Base-by-base conservation (phyloP, 148 eudicot species). In the Nyssa sinensis region DNA sequence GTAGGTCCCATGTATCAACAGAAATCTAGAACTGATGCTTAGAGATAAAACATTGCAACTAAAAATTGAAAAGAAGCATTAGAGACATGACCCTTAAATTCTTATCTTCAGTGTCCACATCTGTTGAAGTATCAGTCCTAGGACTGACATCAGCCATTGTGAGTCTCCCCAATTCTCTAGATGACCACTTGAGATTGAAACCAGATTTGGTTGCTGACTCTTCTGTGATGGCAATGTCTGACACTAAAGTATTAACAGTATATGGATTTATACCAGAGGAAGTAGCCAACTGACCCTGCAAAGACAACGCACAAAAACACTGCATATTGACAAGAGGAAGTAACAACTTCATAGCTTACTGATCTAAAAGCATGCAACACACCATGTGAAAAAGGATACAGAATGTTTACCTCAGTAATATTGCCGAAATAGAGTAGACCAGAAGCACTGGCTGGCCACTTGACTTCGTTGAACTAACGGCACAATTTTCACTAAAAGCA, bases 71-170 rank as follows among this genome's bases (percentile, higher is more conserved):
- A 76, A 61, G n/a, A 51, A n/a, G 44, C 12, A 23, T 34, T 74
- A 44, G 11, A 35, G 25, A 61, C 34, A 67, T 83, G 79, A 83
- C 87, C 87, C 79, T 80, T 29, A 31, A 63, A 73, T 80, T 76
- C 71, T 79, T 86, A 21, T 86, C 89, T 8, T 86, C 89, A 17
- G 89, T 86, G 64, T 86, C 89, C 1, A 64, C 86, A 77, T 86
- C 89, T 1, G 89, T 86, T 17, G 89, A 86, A 75, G 84, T 81
- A 79, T 82, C 87, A 41, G 85, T 84, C 85, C 78, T 78, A 51
- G 87, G 84, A 81, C 89, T 83, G 62, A 39, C 78, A 72, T 83
- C 87, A 16, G 81, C 87, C 89, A 86, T 86, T 64, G 57, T 47
- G 53, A 67, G 67, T 41, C 76, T 33, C 41, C n/a, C n/a, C n/a